A percentile compares a stretch with the other conserved stretches of the same genome.
Conservation (phyloP, 2,329 filamentous ascomycete genomes). For the Phaeosphaeriaceae sp. region DNA sequence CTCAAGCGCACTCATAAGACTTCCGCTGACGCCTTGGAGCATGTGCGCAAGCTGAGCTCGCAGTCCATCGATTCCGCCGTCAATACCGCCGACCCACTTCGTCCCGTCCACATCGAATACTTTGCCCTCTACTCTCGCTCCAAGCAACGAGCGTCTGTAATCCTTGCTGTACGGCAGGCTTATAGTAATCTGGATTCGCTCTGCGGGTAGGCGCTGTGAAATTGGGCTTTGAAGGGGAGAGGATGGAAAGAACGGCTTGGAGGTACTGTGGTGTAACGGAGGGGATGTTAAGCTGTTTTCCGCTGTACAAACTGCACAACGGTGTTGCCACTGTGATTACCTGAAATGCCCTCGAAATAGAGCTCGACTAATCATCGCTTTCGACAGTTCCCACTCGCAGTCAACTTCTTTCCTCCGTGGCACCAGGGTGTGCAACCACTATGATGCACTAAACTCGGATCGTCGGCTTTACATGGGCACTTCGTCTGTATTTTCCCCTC, state of each 20-base stretch:
- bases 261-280: constrained; percentile 83
- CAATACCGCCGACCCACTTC: constrained; percentile 76
- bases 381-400: too few species aligned
- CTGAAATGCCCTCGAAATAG: too few species aligned
- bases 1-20: constrained; percentile 79
- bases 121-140: constrained; percentile 83
- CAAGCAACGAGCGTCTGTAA: constrained; percentile 85
- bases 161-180: constrained; percentile 77
- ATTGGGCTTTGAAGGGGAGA: constrained; percentile 69
- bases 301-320: too few species aligned
- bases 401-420: too few species aligned
- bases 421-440: too few species aligned
- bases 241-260: constrained; percentile 77
- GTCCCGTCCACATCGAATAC: constrained; percentile 78
- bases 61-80: constrained; percentile 80
- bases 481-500: too few species aligned
- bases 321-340: too few species aligned
- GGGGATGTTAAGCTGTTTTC: too few species aligned
- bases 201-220: constrained; percentile 81
- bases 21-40: constrained; percentile 79
- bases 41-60: constrained; percentile 80
- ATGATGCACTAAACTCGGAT: too few species aligned
- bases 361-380: too few species aligned
- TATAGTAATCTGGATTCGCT: constrained; percentile 81
- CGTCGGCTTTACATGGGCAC: too few species aligned